phyloP scores from a whole-genome alignment of 1,284 basidiomycete genomes.

The Ustilago xerochloae region DNA sequence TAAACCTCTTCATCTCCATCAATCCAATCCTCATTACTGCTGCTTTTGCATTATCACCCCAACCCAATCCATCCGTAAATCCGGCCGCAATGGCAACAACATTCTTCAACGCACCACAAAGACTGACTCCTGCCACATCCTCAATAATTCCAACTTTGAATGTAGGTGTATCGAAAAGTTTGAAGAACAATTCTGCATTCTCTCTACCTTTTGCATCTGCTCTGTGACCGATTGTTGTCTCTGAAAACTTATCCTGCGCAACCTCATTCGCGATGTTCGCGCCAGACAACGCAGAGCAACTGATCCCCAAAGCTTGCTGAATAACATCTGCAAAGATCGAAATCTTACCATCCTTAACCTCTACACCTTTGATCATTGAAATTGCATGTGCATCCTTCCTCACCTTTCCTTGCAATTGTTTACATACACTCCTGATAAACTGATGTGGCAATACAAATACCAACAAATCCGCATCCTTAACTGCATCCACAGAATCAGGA shows the following conservation, averaged over 20 bases:
- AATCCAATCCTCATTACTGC: constrained; percentile 73
- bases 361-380: constrained; percentile 69
- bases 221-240: constrained; percentile 74
- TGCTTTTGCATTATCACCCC: constrained; percentile 74
- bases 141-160: constrained; percentile 73
- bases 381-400: constrained; percentile 65
- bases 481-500: constrained; percentile 71
- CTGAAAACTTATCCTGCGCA: constrained; percentile 71
- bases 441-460: constrained; percentile 74
- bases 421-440: constrained; percentile 68
- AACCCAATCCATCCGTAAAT: constrained; percentile 72
- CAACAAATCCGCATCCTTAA: constrained; percentile 72
- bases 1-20: constrained; percentile 70
- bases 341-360: constrained; percentile 70
- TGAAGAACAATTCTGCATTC: constrained; percentile 61
- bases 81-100: constrained; percentile 74
- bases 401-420: constrained; percentile 62
- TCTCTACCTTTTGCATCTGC: constrained; percentile 55
- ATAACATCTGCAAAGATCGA: constrained; percentile 74
- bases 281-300: constrained; percentile 72
- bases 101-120: constrained; percentile 74
- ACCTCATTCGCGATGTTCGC: constrained; percentile 75
- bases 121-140: constrained; percentile 73
- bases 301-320: constrained; percentile 71
- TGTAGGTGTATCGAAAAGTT: constrained; percentile 71